Evolutionary conservation across 106 monocot species (phyloP).

Genomic region (Phalaenopsis equestris): DNA sequence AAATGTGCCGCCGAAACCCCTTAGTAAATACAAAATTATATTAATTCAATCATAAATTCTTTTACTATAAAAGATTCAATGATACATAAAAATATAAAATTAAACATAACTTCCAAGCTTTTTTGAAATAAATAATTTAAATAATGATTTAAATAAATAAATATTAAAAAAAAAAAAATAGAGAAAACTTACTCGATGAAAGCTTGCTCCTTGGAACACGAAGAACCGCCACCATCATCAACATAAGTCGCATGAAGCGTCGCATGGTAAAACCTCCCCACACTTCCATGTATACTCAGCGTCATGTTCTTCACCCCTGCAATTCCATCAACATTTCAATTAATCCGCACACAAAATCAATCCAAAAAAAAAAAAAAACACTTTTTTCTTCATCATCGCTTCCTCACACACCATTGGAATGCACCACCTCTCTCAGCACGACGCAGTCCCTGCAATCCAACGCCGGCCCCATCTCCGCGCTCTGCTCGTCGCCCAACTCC

Average conservation of each 20-base stretch:
- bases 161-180: no score
- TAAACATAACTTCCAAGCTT: no score
- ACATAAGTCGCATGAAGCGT: slow-evolving; percentile 10
- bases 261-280: slow-evolving; percentile 43
- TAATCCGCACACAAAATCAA: not conserved
- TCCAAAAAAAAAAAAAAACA: no score
- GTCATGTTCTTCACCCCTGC: slow-evolving; percentile 23
- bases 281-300: slow-evolving; percentile 46
- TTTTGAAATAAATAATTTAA: no score
- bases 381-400: not conserved
- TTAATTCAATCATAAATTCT: no score
- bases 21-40: no score
- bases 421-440: slow-evolving; percentile 42
- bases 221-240: slow-evolving; percentile 6
- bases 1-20: no score
- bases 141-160: no score
- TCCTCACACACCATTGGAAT: slow-evolving; percentile 28
- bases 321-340: not conserved
- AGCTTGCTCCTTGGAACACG: slow-evolving; percentile 7
- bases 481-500: not conserved
- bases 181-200: slow-evolving; percentile 24
- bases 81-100: no score
- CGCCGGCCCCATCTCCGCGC: no score
- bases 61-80: no score
- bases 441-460: slow-evolving; percentile 39